A percentile compares a stretch with the other conserved stretches of the same genome.
These are phyloP conservation scores for Pleurotus pulmonarius DNA, from an alignment of 768 basidiomycete species.

Conservation along the genomic window DNA sequence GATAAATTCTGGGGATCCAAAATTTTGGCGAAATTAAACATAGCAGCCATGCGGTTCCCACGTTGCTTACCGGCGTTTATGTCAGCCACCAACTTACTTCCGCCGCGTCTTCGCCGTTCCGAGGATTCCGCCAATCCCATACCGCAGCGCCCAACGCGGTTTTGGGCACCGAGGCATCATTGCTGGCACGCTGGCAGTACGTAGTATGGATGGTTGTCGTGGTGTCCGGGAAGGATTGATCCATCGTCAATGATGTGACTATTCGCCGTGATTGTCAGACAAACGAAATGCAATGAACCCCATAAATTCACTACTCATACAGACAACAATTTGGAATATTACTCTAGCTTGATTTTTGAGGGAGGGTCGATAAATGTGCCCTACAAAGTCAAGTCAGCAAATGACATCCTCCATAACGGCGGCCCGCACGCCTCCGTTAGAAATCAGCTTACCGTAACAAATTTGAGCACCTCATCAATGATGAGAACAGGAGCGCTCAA, in stretches of 20 bases:
- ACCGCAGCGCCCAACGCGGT: not conserved
- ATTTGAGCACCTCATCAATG: constrained; percentile 90
- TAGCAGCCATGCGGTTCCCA: constrained; percentile 4
- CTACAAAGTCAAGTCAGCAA: constrained; percentile 20
- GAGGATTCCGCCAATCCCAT: constrained; percentile 1
- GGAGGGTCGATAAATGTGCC: constrained; percentile 48
- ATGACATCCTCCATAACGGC: too few relatives aligned
- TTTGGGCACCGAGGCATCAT: too few relatives aligned
- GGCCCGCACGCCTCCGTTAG: too few relatives aligned
- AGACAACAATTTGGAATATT: constrained; percentile 7
- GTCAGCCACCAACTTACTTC: not conserved
- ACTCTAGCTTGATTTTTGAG: constrained; percentile 36
- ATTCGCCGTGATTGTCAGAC: not conserved
- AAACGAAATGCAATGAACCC: not conserved
- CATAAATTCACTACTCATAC: constrained; percentile 4
- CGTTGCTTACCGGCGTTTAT: not conserved
- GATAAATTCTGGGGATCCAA: constrained; percentile 1
- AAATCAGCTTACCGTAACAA: constrained; percentile 56
- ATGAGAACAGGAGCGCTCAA: constrained; percentile 85
- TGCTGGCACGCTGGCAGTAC: too few relatives aligned
- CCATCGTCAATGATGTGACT: not conserved
- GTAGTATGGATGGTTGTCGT: too few relatives aligned
- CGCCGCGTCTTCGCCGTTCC: constrained; percentile 1
- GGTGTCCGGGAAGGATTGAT: too few relatives aligned
- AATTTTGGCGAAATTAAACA: not conserved